Conservation (phyloP, 1,284 basidiomycete species). For the Moesziomyces globuligerus region DNA sequence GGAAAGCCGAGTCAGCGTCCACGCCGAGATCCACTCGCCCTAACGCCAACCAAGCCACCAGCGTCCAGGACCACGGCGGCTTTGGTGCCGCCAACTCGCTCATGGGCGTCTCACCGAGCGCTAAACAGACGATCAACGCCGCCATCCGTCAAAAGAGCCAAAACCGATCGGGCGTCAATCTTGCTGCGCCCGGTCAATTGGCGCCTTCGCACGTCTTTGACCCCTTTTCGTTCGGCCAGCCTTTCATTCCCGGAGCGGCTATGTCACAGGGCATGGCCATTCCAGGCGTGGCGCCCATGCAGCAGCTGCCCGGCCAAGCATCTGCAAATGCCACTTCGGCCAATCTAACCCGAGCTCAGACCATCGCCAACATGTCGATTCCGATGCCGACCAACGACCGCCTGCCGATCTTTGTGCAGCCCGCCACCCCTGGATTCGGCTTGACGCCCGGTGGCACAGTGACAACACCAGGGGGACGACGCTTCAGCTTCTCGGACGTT, state of each 20-base stretch:
- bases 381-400: slow-evolving; percentile 31
- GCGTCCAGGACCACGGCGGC: not conserved
- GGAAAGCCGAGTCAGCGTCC: slow-evolving; percentile 24
- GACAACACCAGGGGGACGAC: slow-evolving; percentile 36
- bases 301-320: slow-evolving; percentile 1
- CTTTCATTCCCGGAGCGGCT: slow-evolving; percentile 5
- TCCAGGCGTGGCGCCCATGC: slow-evolving; percentile 1
- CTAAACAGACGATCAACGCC: slow-evolving; percentile 40
- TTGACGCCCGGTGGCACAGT: slow-evolving; percentile 32
- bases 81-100: slow-evolving; percentile 3
- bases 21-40: slow-evolving; percentile 1
- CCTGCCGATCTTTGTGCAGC: slow-evolving; percentile 29
- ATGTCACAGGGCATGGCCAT: slow-evolving; percentile 8
- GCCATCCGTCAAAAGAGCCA: slow-evolving; percentile 39
- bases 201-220: slow-evolving; percentile 2
- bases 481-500: slow-evolving; percentile 45
- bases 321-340: not conserved
- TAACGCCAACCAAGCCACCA: not conserved
- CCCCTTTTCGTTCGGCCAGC: slow-evolving; percentile 7
- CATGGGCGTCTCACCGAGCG: slow-evolving; percentile 11
- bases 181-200: not conserved
- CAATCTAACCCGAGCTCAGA: slow-evolving; percentile 12
- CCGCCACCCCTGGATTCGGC: slow-evolving; percentile 31
- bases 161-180: not conserved
- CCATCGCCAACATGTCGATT: slow-evolving; percentile 36